Conservation (phyloP, 345 rosid species). For the Bruguiera gymnorhiza region DNA sequence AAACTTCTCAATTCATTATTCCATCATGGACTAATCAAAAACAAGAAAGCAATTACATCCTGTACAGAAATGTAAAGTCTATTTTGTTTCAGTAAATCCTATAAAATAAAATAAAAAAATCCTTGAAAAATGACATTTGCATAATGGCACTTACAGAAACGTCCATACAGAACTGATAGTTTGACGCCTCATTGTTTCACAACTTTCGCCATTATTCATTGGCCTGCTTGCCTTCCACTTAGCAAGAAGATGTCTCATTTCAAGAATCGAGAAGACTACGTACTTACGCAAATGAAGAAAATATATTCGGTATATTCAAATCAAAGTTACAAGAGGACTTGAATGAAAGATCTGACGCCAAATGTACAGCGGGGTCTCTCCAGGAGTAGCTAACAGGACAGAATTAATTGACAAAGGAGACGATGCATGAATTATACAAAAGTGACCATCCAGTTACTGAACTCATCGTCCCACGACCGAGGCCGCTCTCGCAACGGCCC, state of each 20-base stretch:
- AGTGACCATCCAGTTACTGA: constrained; percentile 57
- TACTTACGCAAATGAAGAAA: constrained; percentile 39
- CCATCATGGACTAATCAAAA: neutral
- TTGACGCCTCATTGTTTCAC: constrained; percentile 97
- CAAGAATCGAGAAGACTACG: constrained; percentile 94
- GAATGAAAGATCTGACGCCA: constrained; percentile 77
- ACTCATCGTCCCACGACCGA: constrained; percentile 96
- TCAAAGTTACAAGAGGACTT: constrained; percentile 49
- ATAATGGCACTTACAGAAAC: constrained; percentile 71
- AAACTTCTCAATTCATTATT: neutral
- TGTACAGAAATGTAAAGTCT: neutral
- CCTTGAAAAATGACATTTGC: constrained; percentile 4
- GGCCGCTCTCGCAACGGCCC: constrained; percentile 81
- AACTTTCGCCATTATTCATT: constrained; percentile 85
- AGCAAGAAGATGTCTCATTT: constrained; percentile 96
- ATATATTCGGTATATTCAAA: no score
- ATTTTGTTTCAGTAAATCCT: neutral
- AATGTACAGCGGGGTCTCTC: constrained; percentile 51
- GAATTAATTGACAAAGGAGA: constrained; percentile 2
- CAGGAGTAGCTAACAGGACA: constrained; percentile 12
- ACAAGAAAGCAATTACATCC: neutral
- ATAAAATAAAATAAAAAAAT: no score
- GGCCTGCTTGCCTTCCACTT: constrained; percentile 98
- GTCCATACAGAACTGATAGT: constrained; percentile 89
- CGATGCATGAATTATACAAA: constrained; percentile 74